A percentile compares a stretch with the other conserved stretches of the same genome.
Conservation (phyloP, 108 stramenopile species). For the Craspedostauros australis region DNA sequence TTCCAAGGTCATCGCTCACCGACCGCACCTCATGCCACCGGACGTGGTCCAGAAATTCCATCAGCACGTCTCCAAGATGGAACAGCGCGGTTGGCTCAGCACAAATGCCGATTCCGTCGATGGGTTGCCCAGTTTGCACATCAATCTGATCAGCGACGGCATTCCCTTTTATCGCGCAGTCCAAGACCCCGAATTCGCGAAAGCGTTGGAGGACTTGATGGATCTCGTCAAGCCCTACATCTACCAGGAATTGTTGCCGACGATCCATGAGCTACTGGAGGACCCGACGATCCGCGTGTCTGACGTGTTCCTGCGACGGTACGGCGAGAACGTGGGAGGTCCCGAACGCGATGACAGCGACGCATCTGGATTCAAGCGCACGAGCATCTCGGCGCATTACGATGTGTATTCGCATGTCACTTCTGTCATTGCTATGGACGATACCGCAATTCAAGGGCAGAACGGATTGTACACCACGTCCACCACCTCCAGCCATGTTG, state of each 20-base stretch:
- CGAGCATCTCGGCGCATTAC: conserved; percentile 58
- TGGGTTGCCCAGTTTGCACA: conserved; percentile 63
- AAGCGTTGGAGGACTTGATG: conserved; percentile 27
- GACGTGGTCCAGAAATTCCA: conserved; percentile 6
- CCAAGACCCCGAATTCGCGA: conserved; percentile 17
- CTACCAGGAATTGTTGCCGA: conserved; percentile 45
- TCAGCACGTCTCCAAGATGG: conserved; percentile 16
- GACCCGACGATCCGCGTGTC: conserved; percentile 39
- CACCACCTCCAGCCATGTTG: conserved; percentile 39
- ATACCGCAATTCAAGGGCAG: conserved; percentile 44
- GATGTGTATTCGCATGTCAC: conserved; percentile 63
- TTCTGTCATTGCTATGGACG: conserved; percentile 61
- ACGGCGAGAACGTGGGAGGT: conserved; percentile 35
- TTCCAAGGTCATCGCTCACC: conserved; percentile 7
- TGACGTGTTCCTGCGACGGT: conserved; percentile 66
- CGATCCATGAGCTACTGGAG: conserved; percentile 3
- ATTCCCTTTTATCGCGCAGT: conserved; percentile 24
- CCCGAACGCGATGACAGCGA: too few relatives aligned
- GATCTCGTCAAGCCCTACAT: conserved; percentile 38
- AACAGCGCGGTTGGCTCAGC: conserved; percentile 43
- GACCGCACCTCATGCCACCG: conserved; percentile 17
- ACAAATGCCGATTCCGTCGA: conserved; percentile 73
- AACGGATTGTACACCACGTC: conserved; percentile 56
- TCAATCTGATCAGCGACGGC: conserved; percentile 58
- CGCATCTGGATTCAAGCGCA: conserved; percentile 16